Percentiles rank a stretch among this genome's conserved stretches.
These are phyloP conservation scores for Hyaloscypha bicolor DNA, from an alignment of 495 filamentous ascomycete genomes.

Conservation along the genomic window DNA sequence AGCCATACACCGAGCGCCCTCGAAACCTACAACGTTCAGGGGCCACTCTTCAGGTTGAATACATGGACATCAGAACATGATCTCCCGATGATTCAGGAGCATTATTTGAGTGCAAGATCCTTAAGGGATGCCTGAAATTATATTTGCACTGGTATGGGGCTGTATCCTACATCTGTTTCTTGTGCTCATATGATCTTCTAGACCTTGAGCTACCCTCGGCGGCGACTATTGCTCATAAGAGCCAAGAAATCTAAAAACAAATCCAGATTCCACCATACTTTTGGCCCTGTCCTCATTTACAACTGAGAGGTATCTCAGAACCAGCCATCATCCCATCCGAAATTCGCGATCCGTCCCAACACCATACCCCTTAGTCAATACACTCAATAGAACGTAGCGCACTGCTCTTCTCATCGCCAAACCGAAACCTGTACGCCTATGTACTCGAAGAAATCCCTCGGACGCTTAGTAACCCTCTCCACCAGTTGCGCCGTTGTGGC, in stretches of 20 bases:
- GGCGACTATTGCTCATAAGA: slow-evolving; percentile 22
- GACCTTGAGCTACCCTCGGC: slow-evolving; percentile 17
- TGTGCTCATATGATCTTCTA: slow-evolving; percentile 16
- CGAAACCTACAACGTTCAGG: no score
- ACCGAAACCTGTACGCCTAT: slow-evolving; percentile 19
- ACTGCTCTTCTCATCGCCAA: slow-evolving; percentile 13
- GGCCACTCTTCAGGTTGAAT: no score
- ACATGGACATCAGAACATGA: no score
- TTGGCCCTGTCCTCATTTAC: slow-evolving; percentile 23
- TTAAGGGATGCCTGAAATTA: slow-evolving; percentile 13
- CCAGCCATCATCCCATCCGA: slow-evolving; percentile 25
- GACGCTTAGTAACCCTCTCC: slow-evolving; percentile 38
- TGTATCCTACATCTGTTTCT: slow-evolving; percentile 32
- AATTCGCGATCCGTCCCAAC: slow-evolving; percentile 23
- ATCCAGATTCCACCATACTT: slow-evolving; percentile 24
- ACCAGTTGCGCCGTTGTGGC: slow-evolving; percentile 69
- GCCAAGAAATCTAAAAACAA: slow-evolving; percentile 33
- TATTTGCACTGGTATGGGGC: slow-evolving; percentile 22
- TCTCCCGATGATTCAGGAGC: not conserved
- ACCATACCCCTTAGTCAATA: slow-evolving; percentile 31
- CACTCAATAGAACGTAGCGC: slow-evolving; percentile 24
- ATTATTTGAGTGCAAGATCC: slow-evolving; percentile 1
- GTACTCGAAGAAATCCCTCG: slow-evolving; percentile 2
- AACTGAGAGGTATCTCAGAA: slow-evolving; percentile 20
- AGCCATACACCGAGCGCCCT: no score